Evolutionary conservation across 2,329 filamentous ascomycete genomes (phyloP), one percentile per base, ranked within the genome.

Genomic region (Trichoderma guizhouense): DNA sequence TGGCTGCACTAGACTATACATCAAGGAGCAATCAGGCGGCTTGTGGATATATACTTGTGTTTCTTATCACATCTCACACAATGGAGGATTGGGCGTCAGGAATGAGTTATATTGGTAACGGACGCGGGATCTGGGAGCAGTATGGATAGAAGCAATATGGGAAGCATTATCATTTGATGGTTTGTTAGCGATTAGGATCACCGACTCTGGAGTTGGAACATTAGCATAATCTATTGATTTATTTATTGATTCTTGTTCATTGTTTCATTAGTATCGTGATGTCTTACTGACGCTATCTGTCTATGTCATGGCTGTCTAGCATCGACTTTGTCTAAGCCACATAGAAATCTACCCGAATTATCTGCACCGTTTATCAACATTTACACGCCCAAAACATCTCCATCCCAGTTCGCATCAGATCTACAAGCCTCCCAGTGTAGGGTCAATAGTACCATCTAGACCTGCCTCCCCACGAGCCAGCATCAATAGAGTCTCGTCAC

Each of bases 401-500:
- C 30, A n/a, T 9, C 21, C 26, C 21, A 24, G 32, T 39, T 8
- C 7, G 5, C 36, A 24, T 7, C 15, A 24, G 4, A 7, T 74
- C 73, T 71, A 72, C 12, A 24, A 63, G 36, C 68, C 63, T 58
- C 18, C 75, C 11, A 83, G 75, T 12, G 77, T 75, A 32, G 81
- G 81, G 51, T 83, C 81, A 24, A 83, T 76, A 34, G 76, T 74
- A 18, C 71, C 30, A 62, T 80, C 77, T 30, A 76, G 67, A 2
- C 65, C 72, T 1, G 76, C 51, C 18, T 78, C 69, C 18, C 79
- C 78, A 7, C 79, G 75, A 15, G 81, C 77, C 15, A 86, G 76
- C 18, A 81, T 79, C 53, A 84, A 78, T 73, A 86, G 83, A 71
- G 83, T 84, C 8, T 80, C 79, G 68, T 85, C 84, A 28, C 85